phyloP scores from a whole-genome alignment of 2,329 filamentous ascomycete species.

The Huntiella bhutanensis region DNA sequence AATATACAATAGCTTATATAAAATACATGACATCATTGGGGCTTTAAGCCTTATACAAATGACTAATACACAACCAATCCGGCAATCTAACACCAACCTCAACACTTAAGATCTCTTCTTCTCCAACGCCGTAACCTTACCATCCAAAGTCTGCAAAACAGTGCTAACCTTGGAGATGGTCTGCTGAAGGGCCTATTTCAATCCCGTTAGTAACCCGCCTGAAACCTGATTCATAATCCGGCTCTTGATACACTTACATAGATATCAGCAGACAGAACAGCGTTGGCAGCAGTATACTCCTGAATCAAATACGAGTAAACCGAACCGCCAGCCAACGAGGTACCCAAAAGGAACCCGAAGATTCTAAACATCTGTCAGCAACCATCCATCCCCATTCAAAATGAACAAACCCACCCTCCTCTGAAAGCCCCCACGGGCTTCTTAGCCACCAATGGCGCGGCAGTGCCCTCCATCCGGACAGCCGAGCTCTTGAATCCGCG shows the following conservation, averaged over 20 bases:
- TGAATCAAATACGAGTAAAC: constrained; percentile 87
- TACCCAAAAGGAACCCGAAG: constrained; percentile 79
- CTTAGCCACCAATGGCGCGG: constrained; percentile 32
- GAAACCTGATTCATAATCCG: neutral
- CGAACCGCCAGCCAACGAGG: constrained; percentile 55
- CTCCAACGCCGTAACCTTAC: constrained; percentile 47
- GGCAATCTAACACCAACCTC: no score
- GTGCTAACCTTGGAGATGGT: constrained; percentile 62
- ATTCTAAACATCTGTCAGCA: constrained; percentile 34
- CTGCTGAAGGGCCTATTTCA: constrained; percentile 50
- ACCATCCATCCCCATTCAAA: neutral
- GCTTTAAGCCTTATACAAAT: no score
- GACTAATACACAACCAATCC: no score
- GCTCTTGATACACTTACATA: neutral
- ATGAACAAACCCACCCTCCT: constrained; percentile 31
- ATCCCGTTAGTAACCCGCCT: constrained; percentile 1
- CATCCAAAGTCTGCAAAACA: constrained; percentile 59
- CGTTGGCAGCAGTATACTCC: constrained; percentile 86
- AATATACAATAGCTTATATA: neutral
- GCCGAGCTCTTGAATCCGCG: constrained; percentile 30
- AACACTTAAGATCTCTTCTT: constrained; percentile 27
- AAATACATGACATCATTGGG: no score
- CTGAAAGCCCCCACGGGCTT: constrained; percentile 43
- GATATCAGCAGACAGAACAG: constrained; percentile 38
- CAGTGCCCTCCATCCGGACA: constrained; percentile 24